Evolutionary conservation across 2,329 filamentous ascomycete genomes (phyloP).

Genomic region (Didymella sp.): DNA sequence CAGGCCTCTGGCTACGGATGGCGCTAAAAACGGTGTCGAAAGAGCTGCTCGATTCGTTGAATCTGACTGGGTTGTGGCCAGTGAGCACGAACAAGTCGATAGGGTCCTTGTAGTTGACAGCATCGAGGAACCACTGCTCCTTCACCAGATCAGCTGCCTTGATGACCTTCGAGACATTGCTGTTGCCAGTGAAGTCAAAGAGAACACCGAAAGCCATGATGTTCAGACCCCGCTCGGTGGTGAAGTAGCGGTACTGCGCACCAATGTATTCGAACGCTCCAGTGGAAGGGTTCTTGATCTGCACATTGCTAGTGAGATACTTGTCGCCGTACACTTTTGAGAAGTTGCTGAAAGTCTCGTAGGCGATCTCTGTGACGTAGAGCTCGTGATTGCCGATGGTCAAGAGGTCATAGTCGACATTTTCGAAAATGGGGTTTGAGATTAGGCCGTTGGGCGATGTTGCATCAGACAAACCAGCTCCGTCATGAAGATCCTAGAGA

Average conservation of each 20-base stretch:
- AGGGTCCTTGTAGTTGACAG: constrained; percentile 61
- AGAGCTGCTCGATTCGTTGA: constrained; percentile 53
- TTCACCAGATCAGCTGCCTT: constrained; percentile 60
- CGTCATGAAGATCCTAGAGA: constrained; percentile 67
- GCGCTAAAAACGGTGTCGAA: constrained; percentile 62
- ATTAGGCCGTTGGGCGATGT: constrained; percentile 64
- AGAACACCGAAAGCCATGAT: constrained; percentile 63
- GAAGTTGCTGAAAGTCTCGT: constrained; percentile 67
- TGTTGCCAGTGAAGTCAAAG: constrained; percentile 63
- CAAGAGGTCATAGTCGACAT: constrained; percentile 61
- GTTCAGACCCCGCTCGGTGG: constrained; percentile 53
- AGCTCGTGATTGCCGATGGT: constrained; percentile 70
- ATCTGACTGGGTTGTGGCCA: constrained; percentile 67
- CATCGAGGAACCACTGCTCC: constrained; percentile 66
- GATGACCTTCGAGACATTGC: constrained; percentile 67
- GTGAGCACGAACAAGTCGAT: constrained; percentile 70
- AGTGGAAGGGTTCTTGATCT: constrained; percentile 55
- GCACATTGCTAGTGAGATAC: constrained; percentile 62
- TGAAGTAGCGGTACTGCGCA: constrained; percentile 58
- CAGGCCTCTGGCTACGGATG: constrained; percentile 64
- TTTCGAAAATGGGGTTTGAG: constrained; percentile 61
- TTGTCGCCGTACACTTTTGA: constrained; percentile 63
- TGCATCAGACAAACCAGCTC: constrained; percentile 67
- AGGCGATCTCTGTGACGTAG: constrained; percentile 67
- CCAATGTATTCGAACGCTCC: constrained; percentile 57